Conservation (phyloP, 2,329 filamentous ascomycete species). For the Calonectria crousiana region DNA sequence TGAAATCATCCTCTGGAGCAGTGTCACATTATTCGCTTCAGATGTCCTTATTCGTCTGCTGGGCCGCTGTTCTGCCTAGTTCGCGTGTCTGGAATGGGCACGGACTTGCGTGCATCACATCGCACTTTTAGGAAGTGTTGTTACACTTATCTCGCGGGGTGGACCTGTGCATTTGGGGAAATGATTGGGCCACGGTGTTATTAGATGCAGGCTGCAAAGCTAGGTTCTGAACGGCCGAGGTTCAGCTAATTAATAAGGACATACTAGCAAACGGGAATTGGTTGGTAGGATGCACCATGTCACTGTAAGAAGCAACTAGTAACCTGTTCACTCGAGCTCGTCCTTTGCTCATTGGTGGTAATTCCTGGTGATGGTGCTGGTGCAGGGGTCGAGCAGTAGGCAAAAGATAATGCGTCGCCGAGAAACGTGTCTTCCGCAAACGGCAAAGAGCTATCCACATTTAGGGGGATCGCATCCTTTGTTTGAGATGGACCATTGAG, state of each 20-base stretch:
- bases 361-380: neutral
- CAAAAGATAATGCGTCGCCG: neutral
- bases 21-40: neutral
- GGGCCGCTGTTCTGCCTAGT: neutral
- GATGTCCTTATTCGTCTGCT: neutral
- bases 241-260: neutral
- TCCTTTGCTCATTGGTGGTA: neutral
- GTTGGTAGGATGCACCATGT: neutral
- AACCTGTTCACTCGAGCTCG: neutral
- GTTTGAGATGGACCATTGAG: neutral
- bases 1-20: neutral
- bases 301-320: neutral
- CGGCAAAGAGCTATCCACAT: neutral
- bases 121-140: neutral
- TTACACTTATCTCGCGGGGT: neutral
- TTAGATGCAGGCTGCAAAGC: neutral
- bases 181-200: neutral
- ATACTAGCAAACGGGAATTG: neutral
- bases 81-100: neutral
- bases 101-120: neutral
- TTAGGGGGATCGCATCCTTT: neutral
- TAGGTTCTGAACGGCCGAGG: neutral
- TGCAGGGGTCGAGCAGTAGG: neutral
- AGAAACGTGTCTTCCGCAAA: neutral
- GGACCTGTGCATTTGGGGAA: neutral